Base-by-base conservation (phyloP, 352 stramenopile species). In the Phytophthora sp. region DNA sequence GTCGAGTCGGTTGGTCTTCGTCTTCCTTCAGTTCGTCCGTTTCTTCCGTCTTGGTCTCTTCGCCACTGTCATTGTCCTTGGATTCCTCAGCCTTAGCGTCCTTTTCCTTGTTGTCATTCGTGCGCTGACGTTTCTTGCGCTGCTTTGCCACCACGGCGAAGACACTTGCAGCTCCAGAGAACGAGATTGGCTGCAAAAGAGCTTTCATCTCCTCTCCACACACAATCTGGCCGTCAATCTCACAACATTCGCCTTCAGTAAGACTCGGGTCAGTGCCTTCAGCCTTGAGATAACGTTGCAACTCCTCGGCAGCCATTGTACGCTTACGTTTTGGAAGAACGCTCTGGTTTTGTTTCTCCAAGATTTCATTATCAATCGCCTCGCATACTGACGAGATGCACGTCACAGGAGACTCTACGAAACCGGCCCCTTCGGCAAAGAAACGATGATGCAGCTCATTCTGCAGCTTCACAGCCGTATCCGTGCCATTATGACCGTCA, bases 401-500 rank as follows among this genome's bases (percentile, higher is more conserved):
- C 2, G 58, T 65, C 26, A 81, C 44, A 1, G 83, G 89, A 27
- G 85, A 77, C 57, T 67, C 57, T 0, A 80, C 59, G 47, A 94
- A 92, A 31, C 74, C 61, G 27, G 47, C 58, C 0, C 79, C 79
- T 50, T 91, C 78, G 52, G 67, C 41, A 46, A 94, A 82, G 39
- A 95, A 81, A 5, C 82, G 77, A 35, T 92, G 84, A 27, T 97
- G 90, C 35, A 97, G 65, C 44, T 92, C 76, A 5, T 87, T 77
- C 50, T 94, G 86, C 51, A 97, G 49, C 21, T 86, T 82, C 49
- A 86, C 71, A 42, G 88, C 80, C n/a, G 87, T 94, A 21, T 88
- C 80, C 4, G 86, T 79, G 41, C 91, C 91, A 55, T 94, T 94
- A 70, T 97, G 90, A 29, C 91, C 91, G 41, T 97, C 91, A 51